Base-by-base conservation (phyloP, 495 filamentous ascomycete genomes). In the Jackrogersella multiformis region DNA sequence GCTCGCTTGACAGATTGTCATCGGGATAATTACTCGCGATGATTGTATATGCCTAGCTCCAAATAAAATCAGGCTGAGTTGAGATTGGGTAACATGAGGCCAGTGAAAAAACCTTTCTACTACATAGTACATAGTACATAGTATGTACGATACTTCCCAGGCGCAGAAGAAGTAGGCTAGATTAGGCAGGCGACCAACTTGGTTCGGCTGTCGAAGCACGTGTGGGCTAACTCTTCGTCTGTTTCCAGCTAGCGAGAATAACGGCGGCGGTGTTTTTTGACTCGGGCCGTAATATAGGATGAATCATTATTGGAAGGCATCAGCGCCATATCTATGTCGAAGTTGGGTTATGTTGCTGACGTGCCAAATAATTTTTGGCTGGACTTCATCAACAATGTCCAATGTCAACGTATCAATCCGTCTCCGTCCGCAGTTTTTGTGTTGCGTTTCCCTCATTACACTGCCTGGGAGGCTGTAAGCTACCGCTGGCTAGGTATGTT, bases 211-310 rank as follows among this genome's bases (percentile, higher is more conserved):
- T 68, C n/a, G 32, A 56, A 26, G 49, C 55, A 61, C 60, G 60
- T 60, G 60, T 55, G 39, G 44, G 60, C 24, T 44, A 42, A 46
- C 16, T 59, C 42, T 63, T 61, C 48, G 16, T 41, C 60, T 12
- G 42, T n/a, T n/a, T n/a, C n/a, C 56, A 60, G 66, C 41, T 38
- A 55, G 4, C 15, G 41, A 16, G 41, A 35, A 56, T 35, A 23
- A 56, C 24, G 51, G 53, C 51, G 4, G 38, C 41, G 42, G 60
- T 56, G 55, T 5, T 60, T 56, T 55, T 39, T 34, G 48, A 60
- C 66, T 69, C 66, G 66, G 66, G 48, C 66, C 66, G 60, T 64
- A 42, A 56, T 69, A 64, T 69, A 41, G 34, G 52, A 45, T 49
- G 10, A 20, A 38, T 48, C 49, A 55, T 24, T 15, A 35, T 42